Conservation (phyloP, 1,139 yeast genomes). For the Geotrichum histeridarum region DNA sequence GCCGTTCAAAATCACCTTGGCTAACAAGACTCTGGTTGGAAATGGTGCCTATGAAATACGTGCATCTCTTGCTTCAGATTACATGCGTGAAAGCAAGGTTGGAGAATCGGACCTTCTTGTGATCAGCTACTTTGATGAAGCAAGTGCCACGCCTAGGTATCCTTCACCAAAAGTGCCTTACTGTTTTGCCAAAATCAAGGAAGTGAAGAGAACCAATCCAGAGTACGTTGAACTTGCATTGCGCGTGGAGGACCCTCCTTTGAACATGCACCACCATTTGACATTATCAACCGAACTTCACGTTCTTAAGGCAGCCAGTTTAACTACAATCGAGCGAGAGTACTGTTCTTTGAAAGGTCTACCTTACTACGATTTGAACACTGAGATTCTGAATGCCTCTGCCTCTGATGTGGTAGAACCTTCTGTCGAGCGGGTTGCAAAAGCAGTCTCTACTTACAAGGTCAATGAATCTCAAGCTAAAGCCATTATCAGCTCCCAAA, state of each 20-base stretch:
- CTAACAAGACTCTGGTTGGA: slow-evolving; percentile 19
- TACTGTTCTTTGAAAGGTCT: slow-evolving; percentile 77
- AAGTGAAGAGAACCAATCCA: slow-evolving; percentile 53
- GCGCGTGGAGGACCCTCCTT: slow-evolving; percentile 50
- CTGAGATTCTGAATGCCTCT: slow-evolving; percentile 58
- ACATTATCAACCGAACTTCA: slow-evolving; percentile 39
- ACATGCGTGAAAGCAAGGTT: slow-evolving; percentile 49
- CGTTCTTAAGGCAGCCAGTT: slow-evolving; percentile 62
- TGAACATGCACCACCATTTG: slow-evolving; percentile 14
- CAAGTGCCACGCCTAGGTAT: slow-evolving; percentile 27
- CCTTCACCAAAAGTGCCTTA: slow-evolving; percentile 33
- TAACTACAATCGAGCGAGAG: slow-evolving; percentile 92
- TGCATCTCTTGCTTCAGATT: slow-evolving; percentile 59
- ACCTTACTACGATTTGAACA: slow-evolving; percentile 68
- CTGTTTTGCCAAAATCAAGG: slow-evolving; percentile 76
- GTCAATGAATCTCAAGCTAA: slow-evolving; percentile 86
- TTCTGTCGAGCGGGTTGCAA: slow-evolving; percentile 41
- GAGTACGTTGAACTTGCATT: slow-evolving; percentile 70
- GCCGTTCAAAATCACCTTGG: slow-evolving; percentile 49
- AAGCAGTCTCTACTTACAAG: slow-evolving; percentile 43
- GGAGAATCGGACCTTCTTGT: slow-evolving; percentile 78
- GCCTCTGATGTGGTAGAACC: slow-evolving; percentile 43
- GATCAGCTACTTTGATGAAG: slow-evolving; percentile 45
- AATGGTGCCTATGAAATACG: slow-evolving; percentile 60
- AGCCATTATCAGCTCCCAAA: slow-evolving; percentile 73